These are phyloP conservation scores for Rhodamnia argentea DNA, from an alignment of 345 rosid genomes.

Conservation along the genomic window DNA sequence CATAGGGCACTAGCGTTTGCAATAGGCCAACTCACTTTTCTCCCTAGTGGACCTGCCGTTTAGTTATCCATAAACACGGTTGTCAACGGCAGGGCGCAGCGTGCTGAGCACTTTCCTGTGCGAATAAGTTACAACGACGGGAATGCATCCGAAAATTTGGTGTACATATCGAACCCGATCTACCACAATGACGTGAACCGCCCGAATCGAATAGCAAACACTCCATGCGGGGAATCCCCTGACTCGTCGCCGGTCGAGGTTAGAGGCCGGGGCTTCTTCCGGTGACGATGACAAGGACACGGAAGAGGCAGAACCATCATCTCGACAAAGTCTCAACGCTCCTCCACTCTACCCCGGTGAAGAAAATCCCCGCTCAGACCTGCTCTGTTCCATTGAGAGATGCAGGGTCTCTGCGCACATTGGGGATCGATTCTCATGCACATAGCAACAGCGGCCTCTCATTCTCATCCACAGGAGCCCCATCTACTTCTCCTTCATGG, in stretches of 20 bases:
- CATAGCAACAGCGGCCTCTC: conserved; percentile 36
- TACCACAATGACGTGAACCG: conserved; percentile 30
- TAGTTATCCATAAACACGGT: background rate
- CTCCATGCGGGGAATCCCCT: conserved; percentile 69
- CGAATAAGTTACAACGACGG: background rate
- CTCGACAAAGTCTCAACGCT: conserved; percentile 7
- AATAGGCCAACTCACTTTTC: background rate
- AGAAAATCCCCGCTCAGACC: conserved; percentile 67
- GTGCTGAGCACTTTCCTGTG: background rate
- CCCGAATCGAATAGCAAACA: conserved; percentile 12
- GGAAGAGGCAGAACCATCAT: background rate
- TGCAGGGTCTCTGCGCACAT: conserved; percentile 37
- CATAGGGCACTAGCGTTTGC: background rate
- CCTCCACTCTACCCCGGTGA: conserved; percentile 85
- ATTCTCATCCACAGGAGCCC: conserved; percentile 59
- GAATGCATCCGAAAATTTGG: conserved; percentile 15
- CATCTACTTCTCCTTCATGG: conserved; percentile 88
- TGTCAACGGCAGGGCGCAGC: background rate
- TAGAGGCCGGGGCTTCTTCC: conserved; percentile 30
- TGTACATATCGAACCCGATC: conserved; percentile 68
- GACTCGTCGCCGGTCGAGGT: conserved; percentile 48
- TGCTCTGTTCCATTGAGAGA: conserved; percentile 63
- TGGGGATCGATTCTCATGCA: conserved; percentile 34
- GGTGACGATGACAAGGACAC: conserved; percentile 15
- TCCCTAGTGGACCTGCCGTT: background rate